Percentiles rank a stretch among this genome's conserved stretches.
These are phyloP conservation scores for Macadamia tetraphylla DNA, from an alignment of 164 flowering plant genomes.

Conservation along the genomic window DNA sequence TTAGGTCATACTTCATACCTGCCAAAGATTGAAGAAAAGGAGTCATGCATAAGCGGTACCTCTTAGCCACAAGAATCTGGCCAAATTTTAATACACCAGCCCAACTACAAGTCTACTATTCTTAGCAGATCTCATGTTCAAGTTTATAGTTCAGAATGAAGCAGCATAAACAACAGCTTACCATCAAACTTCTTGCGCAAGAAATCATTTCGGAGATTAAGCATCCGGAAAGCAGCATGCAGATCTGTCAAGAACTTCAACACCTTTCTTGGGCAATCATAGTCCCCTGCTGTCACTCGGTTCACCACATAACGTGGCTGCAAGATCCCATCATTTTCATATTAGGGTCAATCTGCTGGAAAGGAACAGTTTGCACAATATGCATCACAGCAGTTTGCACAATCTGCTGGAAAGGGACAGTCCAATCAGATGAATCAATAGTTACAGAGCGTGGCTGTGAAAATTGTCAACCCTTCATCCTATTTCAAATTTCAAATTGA, in stretches of 20 bases:
- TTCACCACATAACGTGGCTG: constrained; percentile 76
- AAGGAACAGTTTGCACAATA: too few species aligned
- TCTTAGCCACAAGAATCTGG: background rate
- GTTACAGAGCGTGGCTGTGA: too few species aligned
- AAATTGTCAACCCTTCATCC: too few species aligned
- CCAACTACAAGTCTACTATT: too few species aligned
- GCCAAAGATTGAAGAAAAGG: constrained; percentile 3
- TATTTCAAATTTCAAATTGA: too few species aligned
- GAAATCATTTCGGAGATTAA: constrained; percentile 92
- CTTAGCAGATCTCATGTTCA: too few species aligned
- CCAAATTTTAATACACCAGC: background rate
- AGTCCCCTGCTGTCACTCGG: constrained; percentile 74
- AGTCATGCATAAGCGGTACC: background rate
- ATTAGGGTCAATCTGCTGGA: too few species aligned
- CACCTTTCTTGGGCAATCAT: constrained; percentile 91
- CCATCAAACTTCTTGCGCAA: constrained; percentile 93
- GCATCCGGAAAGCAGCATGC: constrained; percentile 91
- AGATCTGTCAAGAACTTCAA: constrained; percentile 87
- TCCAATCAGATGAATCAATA: too few species aligned
- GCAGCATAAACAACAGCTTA: constrained; percentile 16
- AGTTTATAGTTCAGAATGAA: background rate
- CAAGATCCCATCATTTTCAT: constrained; percentile 7
- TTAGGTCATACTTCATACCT: constrained; percentile 97
- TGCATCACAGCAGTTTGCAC: too few species aligned
- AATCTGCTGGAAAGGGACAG: too few species aligned